phyloP scores from a whole-genome alignment of 345 rosid species.

The Stellera chamaejasme region DNA sequence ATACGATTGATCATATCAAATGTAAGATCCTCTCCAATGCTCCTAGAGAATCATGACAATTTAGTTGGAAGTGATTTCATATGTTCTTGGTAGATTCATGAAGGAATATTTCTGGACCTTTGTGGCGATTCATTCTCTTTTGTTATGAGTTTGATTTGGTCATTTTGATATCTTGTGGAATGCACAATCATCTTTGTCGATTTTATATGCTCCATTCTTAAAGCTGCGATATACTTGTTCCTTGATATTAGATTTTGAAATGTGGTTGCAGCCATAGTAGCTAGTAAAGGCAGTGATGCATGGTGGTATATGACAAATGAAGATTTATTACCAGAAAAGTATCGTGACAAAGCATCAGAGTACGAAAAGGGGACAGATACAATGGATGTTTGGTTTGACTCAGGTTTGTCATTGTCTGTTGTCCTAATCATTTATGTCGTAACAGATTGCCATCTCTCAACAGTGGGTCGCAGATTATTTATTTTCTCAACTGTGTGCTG shows the following conservation, averaged over 20 bases:
- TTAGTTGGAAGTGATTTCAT: too few species aligned
- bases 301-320: slow-evolving; percentile 97
- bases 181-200: too few species aligned
- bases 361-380: slow-evolving; percentile 93
- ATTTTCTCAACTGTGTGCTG: too few species aligned
- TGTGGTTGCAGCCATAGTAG: slow-evolving; percentile 55
- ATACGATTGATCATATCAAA: slow-evolving; percentile 71
- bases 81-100: too few species aligned
- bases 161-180: too few species aligned
- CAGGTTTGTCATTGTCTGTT: slow-evolving; percentile 34
- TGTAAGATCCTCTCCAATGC: slow-evolving; percentile 37
- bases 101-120: not conserved
- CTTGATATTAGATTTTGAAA: slow-evolving; percentile 7
- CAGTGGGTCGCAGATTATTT: not conserved
- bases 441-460: not conserved
- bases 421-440: not conserved
- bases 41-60: too few species aligned
- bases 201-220: too few species aligned
- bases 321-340: slow-evolving; percentile 77
- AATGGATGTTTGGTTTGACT: slow-evolving; percentile 99
- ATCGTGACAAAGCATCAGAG: slow-evolving; percentile 57
- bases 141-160: not conserved
- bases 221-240: not conserved
- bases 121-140: not conserved
- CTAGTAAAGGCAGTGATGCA: slow-evolving; percentile 80